These are phyloP conservation scores for Petrea volubilis DNA, from an alignment of 257 asterid genomes.

Conservation along the genomic window DNA sequence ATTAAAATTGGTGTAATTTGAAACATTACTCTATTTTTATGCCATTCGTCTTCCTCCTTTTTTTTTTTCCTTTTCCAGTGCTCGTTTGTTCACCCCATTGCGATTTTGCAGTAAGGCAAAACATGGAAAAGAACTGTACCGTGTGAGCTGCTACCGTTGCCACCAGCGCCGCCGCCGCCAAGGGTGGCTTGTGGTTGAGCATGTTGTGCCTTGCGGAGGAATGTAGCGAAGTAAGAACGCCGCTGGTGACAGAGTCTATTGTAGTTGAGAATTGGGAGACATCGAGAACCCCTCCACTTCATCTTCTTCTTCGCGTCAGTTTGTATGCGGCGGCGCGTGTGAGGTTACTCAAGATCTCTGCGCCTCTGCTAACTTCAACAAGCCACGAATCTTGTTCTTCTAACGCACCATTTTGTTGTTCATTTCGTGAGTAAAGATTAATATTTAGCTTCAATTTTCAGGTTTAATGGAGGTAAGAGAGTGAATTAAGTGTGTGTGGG, in stretches of 20 bases:
- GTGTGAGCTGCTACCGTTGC: conserved; percentile 52
- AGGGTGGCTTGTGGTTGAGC: conserved; percentile 50
- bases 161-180: conserved; percentile 33
- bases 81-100: background rate
- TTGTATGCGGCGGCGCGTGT: conserved; percentile 21
- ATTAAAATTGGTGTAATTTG: background rate
- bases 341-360: background rate
- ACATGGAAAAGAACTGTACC: conserved; percentile 39
- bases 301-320: conserved; percentile 32
- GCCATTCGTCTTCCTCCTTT: background rate
- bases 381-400: no score
- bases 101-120: background rate
- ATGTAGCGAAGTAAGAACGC: conserved; percentile 52
- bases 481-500: no score
- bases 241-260: conserved; percentile 32
- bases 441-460: no score
- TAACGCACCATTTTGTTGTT: no score
- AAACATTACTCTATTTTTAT: background rate
- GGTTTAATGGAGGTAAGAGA: no score
- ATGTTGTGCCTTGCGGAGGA: conserved; percentile 63
- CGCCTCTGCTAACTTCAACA: no score
- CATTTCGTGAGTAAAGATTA: no score
- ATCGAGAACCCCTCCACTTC: conserved; percentile 52
- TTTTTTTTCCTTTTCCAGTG: background rate
- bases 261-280: conserved; percentile 33